Conservation (phyloP, 164 flowering plant genomes). For the Litsea cubeba region DNA sequence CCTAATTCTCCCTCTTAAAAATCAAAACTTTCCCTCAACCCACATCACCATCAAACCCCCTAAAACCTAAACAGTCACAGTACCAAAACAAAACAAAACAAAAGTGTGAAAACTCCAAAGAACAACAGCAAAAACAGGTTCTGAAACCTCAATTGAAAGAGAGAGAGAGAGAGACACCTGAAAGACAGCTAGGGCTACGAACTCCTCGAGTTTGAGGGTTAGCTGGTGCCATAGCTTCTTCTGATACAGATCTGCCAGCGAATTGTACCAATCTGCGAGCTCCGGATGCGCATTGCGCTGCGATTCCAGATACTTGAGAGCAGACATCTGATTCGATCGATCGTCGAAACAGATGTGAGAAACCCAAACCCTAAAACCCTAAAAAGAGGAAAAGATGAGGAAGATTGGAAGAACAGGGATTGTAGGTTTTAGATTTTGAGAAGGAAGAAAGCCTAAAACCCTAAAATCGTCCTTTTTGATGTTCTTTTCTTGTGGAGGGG, state of each 20-base stretch:
- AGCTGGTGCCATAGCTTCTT: constrained; percentile 98
- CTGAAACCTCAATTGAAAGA: not conserved
- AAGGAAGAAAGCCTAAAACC: not conserved
- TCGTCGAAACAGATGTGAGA: not conserved
- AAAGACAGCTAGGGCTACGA: constrained; percentile 75
- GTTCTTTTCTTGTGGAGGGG: not conserved
- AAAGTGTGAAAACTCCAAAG: not conserved
- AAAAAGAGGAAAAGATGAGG: too few relatives aligned
- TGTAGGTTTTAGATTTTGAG: not conserved
- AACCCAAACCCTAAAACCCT: too few relatives aligned
- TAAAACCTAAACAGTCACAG: not conserved
- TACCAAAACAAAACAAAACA: not conserved
- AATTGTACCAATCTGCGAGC: constrained; percentile 80
- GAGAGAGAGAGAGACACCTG: constrained; percentile 36
- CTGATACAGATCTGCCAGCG: constrained; percentile 89
- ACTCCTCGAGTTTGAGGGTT: constrained; percentile 87
- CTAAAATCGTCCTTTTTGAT: not conserved
- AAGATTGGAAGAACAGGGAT: not conserved
- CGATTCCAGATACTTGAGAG: constrained; percentile 71
- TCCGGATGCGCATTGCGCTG: constrained; percentile 77
- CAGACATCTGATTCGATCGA: constrained; percentile 48
- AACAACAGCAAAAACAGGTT: not conserved
- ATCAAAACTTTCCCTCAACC: not conserved
- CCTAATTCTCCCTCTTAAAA: not conserved
- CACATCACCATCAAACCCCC: not conserved